phyloP scores from a whole-genome alignment of 2,329 filamentous ascomycete species.

The Fusarium succisae region DNA sequence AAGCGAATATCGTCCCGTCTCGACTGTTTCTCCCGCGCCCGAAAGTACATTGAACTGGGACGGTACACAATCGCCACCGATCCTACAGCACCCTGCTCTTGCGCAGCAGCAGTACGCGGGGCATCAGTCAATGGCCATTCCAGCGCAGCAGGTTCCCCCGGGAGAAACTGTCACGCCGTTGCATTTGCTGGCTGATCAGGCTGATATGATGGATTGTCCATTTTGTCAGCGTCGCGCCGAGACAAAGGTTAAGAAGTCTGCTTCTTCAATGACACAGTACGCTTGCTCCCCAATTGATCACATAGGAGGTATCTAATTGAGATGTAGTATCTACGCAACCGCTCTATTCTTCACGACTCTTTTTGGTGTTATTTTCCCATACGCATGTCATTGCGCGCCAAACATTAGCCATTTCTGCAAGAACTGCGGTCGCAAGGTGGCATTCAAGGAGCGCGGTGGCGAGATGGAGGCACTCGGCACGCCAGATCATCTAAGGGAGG shows the following conservation, averaged over 20 bases:
- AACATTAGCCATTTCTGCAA: constrained; percentile 40
- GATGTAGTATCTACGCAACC: constrained; percentile 8
- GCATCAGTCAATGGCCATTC: constrained; percentile 21
- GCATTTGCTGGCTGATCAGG: constrained; percentile 37
- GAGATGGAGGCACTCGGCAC: constrained; percentile 37
- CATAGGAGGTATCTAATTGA: background rate
- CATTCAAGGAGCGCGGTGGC: constrained; percentile 17
- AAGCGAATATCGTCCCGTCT: background rate
- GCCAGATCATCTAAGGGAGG: constrained; percentile 40
- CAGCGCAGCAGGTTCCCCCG: background rate
- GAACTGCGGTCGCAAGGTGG: constrained; percentile 42
- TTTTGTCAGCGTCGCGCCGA: constrained; percentile 37
- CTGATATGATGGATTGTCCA: constrained; percentile 40
- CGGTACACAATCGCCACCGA: constrained; percentile 26
- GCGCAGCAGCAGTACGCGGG: constrained; percentile 28
- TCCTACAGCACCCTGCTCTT: constrained; percentile 26
- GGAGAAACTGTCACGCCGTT: constrained; percentile 40
- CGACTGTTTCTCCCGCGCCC: constrained; percentile 22
- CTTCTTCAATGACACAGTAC: constrained; percentile 40
- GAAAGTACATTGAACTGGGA: constrained; percentile 8
- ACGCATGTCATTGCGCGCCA: constrained; percentile 33
- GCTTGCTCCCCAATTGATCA: background rate
- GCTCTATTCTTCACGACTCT: constrained; percentile 39
- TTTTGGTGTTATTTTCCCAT: constrained; percentile 38
- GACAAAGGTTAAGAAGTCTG: constrained; percentile 33